Evolutionary conservation across 192 early-diverging fungal species (phyloP).

Genomic region (Umbelopsis sp.): DNA sequence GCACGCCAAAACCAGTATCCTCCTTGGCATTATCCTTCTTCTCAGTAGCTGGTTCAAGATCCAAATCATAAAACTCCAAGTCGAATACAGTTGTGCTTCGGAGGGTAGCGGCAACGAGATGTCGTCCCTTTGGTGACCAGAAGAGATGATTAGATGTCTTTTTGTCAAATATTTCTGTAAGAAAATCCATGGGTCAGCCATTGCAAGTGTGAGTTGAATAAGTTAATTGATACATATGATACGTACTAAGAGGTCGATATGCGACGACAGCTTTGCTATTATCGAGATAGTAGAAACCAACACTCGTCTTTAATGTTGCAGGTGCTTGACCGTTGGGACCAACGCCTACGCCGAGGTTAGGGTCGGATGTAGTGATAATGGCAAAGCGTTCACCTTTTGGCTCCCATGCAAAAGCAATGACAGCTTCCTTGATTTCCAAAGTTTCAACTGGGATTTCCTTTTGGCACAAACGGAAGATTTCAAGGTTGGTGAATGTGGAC

Average conservation of each 20-base stretch:
- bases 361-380: constrained; percentile 80
- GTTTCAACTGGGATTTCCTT: constrained; percentile 97
- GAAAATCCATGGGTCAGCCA: background rate
- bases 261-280: constrained; percentile 65
- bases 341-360: constrained; percentile 54
- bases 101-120: constrained; percentile 85
- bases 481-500: constrained; percentile 83
- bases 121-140: constrained; percentile 97
- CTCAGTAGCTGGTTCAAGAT: constrained; percentile 64
- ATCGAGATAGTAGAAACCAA: constrained; percentile 87
- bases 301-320: constrained; percentile 59
- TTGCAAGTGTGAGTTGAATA: background rate
- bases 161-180: constrained; percentile 66
- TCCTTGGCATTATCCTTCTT: constrained; percentile 58
- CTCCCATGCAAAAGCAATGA: constrained; percentile 95
- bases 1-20: constrained; percentile 53
- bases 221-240: background rate
- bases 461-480: constrained; percentile 92
- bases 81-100: constrained; percentile 73
- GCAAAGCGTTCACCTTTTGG: constrained; percentile 90
- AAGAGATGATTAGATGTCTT: constrained; percentile 81
- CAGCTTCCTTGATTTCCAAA: constrained; percentile 83
- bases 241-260: constrained; percentile 75
- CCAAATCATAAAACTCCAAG: constrained; percentile 93
- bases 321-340: constrained; percentile 51